phyloP scores from a whole-genome alignment of 2,329 filamentous ascomycete species.

The Botrytis tulipae region DNA sequence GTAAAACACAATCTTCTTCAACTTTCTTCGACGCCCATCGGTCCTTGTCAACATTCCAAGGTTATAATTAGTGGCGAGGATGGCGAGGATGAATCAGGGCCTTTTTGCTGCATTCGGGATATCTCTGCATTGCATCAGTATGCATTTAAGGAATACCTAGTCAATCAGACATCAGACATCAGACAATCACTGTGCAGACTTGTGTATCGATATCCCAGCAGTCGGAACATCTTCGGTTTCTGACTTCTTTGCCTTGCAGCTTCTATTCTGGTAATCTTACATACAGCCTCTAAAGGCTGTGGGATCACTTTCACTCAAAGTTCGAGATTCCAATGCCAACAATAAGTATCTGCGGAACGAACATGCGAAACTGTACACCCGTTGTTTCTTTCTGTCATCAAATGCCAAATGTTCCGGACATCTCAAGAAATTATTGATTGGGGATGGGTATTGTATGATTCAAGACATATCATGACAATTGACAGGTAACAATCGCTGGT shows the following conservation, averaged over 20 bases:
- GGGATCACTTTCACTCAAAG: neutral
- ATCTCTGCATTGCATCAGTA: conserved; percentile 1
- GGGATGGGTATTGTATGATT: neutral
- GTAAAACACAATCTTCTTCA: neutral
- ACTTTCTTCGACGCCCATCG: neutral
- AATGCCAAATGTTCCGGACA: too few species aligned
- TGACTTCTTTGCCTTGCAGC: neutral
- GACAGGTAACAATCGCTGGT: neutral
- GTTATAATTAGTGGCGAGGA: neutral
- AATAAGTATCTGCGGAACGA: neutral
- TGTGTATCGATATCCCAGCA: neutral
- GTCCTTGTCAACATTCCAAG: neutral
- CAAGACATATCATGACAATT: neutral
- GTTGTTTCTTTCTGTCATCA: neutral
- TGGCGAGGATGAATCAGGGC: neutral
- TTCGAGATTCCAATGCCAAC: neutral
- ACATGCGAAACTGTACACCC: neutral
- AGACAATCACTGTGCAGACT: neutral
- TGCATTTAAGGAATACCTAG: neutral
- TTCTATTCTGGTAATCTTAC: neutral
- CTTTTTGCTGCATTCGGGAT: neutral
- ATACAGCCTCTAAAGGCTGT: too few species aligned
- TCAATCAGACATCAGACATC: neutral
- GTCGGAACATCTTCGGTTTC: conserved; percentile 2
- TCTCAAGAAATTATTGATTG: neutral